phyloP scores from a whole-genome alignment of 2,329 filamentous ascomycete species.

The Epichloe baconii region DNA sequence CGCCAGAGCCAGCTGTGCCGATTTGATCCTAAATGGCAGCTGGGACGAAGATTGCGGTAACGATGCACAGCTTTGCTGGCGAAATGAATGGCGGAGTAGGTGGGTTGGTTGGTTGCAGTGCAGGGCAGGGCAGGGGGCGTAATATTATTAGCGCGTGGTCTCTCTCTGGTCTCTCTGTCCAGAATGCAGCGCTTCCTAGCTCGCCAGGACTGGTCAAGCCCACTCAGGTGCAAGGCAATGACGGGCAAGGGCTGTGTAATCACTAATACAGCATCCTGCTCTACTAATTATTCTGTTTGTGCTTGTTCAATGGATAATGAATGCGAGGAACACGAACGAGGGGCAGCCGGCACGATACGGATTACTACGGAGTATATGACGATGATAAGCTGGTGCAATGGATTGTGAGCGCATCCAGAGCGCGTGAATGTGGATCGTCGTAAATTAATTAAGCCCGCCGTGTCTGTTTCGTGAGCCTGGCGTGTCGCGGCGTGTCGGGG shows the following conservation, averaged over 20 bases:
- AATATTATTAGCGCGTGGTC: too few relatives aligned
- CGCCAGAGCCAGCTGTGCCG: not conserved
- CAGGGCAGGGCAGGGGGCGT: slow-evolving; percentile 1
- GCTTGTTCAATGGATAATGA: not conserved
- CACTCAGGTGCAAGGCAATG: not conserved
- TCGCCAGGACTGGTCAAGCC: not conserved
- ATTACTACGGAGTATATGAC: not conserved
- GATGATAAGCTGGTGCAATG: slow-evolving; percentile 1
- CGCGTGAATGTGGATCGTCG: slow-evolving; percentile 12
- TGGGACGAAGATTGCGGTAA: not conserved
- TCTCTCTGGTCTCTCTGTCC: too few relatives aligned
- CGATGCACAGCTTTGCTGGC: not conserved
- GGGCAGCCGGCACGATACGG: not conserved
- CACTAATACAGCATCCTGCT: not conserved
- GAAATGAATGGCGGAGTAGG: slow-evolving; percentile 7
- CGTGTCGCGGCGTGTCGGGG: slow-evolving; percentile 18
- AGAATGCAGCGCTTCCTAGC: not conserved
- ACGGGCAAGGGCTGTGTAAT: too few relatives aligned
- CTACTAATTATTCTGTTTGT: not conserved
- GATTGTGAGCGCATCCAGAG: not conserved
- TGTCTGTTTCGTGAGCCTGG: slow-evolving; percentile 31
- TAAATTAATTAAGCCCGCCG: slow-evolving; percentile 24
- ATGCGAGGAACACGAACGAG: not conserved
- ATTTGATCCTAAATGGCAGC: not conserved
- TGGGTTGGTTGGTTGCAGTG: not conserved